Evolutionary conservation across 495 filamentous ascomycete genomes (phyloP).

Genomic region (Penicillium roqueforti): DNA sequence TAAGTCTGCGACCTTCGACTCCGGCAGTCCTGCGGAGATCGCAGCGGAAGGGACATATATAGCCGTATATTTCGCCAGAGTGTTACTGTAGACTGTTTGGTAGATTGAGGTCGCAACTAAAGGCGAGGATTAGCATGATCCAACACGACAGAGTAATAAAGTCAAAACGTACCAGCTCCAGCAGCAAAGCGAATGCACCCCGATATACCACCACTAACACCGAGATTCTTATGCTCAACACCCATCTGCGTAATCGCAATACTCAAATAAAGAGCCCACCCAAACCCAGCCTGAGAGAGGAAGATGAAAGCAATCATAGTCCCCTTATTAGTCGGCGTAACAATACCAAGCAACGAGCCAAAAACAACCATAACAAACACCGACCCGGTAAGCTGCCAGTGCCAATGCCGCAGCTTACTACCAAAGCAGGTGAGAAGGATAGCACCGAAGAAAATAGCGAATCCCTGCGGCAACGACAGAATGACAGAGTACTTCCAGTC

Average conservation of each 20-base stretch:
- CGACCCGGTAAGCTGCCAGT: constrained; percentile 25
- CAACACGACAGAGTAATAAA: background rate
- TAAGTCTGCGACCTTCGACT: constrained; percentile 17
- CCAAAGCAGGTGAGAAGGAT: constrained; percentile 21
- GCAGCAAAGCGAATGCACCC: constrained; percentile 24
- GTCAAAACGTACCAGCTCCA: constrained; percentile 20
- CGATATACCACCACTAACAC: constrained; percentile 25
- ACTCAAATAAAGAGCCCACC: constrained; percentile 24
- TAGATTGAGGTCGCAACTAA: constrained; percentile 25
- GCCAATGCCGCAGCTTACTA: constrained; percentile 23
- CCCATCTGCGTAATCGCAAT: constrained; percentile 28
- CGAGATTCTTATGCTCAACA: constrained; percentile 26
- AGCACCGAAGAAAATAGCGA: constrained; percentile 24
- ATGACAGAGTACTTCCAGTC: constrained; percentile 24
- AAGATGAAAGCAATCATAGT: constrained; percentile 27
- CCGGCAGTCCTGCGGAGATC: constrained; percentile 17
- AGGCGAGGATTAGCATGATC: background rate
- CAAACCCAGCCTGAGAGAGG: constrained; percentile 25
- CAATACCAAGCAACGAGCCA: constrained; percentile 20
- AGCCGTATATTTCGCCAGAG: constrained; percentile 16
- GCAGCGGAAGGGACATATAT: constrained; percentile 18
- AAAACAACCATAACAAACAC: constrained; percentile 28
- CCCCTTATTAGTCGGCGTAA: constrained; percentile 22
- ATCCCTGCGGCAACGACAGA: constrained; percentile 21
- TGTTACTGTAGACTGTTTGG: constrained; percentile 20